A percentile compares a stretch with the other conserved stretches of the same genome.
phyloP scores from a whole-genome alignment of 352 stramenopile genomes.

The Globisporangium perplexum region DNA sequence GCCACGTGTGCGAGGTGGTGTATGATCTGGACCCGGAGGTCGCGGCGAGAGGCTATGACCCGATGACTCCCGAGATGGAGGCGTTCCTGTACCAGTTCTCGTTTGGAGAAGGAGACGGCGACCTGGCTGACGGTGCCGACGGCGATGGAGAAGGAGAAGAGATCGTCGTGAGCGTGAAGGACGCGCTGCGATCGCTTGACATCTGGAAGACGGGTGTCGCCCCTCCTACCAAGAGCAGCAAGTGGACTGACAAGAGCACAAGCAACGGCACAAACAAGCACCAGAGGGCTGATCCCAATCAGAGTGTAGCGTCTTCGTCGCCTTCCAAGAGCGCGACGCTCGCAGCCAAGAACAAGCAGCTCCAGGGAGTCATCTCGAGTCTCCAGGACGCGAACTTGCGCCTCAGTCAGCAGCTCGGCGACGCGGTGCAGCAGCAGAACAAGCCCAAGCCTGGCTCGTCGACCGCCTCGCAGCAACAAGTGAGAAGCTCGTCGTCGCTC shows the following conservation, averaged over 20 bases:
- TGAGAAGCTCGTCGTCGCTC: not conserved
- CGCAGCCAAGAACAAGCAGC: conserved; percentile 39
- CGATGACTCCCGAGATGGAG: conserved; percentile 54
- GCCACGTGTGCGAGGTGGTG: conserved; percentile 46
- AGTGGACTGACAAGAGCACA: conserved; percentile 29
- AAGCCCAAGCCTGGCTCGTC: too few relatives aligned
- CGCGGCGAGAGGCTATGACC: conserved; percentile 16
- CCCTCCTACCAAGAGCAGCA: conserved; percentile 5
- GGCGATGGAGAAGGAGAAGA: conserved; percentile 9
- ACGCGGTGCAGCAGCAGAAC: not conserved
- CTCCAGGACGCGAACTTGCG: conserved; percentile 37
- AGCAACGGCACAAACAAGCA: not conserved
- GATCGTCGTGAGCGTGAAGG: conserved; percentile 48
- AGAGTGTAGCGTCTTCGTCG: not conserved
- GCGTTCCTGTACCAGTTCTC: conserved; percentile 44
- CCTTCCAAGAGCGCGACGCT: conserved; percentile 16
- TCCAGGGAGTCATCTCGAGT: conserved; percentile 30
- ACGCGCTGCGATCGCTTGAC: conserved; percentile 46
- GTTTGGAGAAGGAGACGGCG: conserved; percentile 17
- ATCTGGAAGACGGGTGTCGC: conserved; percentile 33
- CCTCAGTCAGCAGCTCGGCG: conserved; percentile 31
- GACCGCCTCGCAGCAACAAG: too few relatives aligned
- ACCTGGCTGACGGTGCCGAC: not conserved
- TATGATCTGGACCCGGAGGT: conserved; percentile 39
- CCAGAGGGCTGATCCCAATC: too few relatives aligned